phyloP scores from a whole-genome alignment of 345 rosid species.

The Bruguiera sexangula region DNA sequence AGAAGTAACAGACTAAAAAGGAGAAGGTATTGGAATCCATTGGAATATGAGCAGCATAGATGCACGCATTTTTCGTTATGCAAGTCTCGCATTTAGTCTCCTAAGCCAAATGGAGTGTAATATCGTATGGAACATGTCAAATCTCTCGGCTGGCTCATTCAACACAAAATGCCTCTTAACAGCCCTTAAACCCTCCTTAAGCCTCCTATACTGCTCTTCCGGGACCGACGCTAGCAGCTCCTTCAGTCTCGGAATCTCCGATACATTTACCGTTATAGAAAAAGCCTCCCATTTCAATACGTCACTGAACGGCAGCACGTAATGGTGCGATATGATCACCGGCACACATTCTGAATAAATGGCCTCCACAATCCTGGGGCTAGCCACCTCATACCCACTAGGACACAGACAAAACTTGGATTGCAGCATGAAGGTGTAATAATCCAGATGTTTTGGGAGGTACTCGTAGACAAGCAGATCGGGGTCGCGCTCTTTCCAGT shows the following conservation, averaged over 20 bases:
- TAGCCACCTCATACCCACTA: slow-evolving; percentile 89
- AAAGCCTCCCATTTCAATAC: slow-evolving; percentile 85
- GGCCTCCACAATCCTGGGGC: slow-evolving; percentile 86
- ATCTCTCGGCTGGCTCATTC: slow-evolving; percentile 67
- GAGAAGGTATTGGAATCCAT: slow-evolving; percentile 63
- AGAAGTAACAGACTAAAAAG: too few relatives aligned
- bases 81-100: slow-evolving; percentile 54
- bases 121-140: slow-evolving; percentile 75
- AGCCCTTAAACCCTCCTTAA: slow-evolving; percentile 46
- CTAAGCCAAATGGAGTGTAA: slow-evolving; percentile 92
- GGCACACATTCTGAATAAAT: slow-evolving; percentile 83
- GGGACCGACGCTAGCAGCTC: slow-evolving; percentile 56
- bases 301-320: slow-evolving; percentile 77
- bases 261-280: slow-evolving; percentile 51
- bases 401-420: slow-evolving; percentile 91
- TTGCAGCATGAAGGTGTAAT: slow-evolving; percentile 56
- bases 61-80: slow-evolving; percentile 36
- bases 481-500: slow-evolving; percentile 67
- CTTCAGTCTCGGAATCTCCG: slow-evolving; percentile 69
- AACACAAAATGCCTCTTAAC: slow-evolving; percentile 72
- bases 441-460: slow-evolving; percentile 63
- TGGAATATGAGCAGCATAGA: slow-evolving; percentile 52
- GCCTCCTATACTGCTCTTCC: slow-evolving; percentile 49
- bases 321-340: slow-evolving; percentile 65
- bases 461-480: slow-evolving; percentile 59